Base-by-base conservation (phyloP, 163 green algal species). In the Prototheca wickerhamii region DNA sequence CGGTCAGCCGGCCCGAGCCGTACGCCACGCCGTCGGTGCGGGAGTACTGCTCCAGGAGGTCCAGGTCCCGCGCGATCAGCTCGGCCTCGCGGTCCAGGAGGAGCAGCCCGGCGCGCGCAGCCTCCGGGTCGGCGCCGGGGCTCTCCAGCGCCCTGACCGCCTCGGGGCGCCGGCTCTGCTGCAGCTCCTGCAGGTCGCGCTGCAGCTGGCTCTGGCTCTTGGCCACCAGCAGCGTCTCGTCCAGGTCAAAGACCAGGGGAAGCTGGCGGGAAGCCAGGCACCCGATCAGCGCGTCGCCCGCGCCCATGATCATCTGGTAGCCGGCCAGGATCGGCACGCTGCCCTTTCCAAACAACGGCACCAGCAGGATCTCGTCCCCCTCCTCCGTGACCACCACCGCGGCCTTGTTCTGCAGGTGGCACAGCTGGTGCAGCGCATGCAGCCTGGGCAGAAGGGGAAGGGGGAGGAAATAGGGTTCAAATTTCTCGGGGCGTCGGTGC, bases 151-250 rank as follows among this genome's bases (percentile, higher is more conserved):
- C 12, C 37, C 12, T 8, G 37, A 46, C 10, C 37, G 12, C 10
- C 10, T 12, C 10, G 10, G 8, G 37, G 37, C 37, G 37, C 12
- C 25, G 32, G 28, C n/a, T 4, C 40, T 7, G 6, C 20, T 2
- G 37, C 42, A 76, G 60, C 23, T 72, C 63, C 25, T 65, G 40
- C 17, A 78, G 63, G 29, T 74, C 58, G 21, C 64, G 51, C 23
- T 58, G 4, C 60, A 86, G 61, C 67, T 74, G 71, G 56, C 61
- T 68, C 42, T 75, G 61, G 23, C 65, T 75, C 65, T 84, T 82
- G 32, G 85, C 85, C 26, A 85, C 70, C 65, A 96, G 63, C 54
- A 95, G 73, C 0, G 89, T 96, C 66, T 96, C 89, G 61, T 96
- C 89, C 59, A 96, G 65, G 61, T 96, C 89, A 72, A 96, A 86